Evolutionary conservation across 768 basidiomycete genomes (phyloP), one percentile per base, ranked within the genome.

Genomic region (Mycena amicta): DNA sequence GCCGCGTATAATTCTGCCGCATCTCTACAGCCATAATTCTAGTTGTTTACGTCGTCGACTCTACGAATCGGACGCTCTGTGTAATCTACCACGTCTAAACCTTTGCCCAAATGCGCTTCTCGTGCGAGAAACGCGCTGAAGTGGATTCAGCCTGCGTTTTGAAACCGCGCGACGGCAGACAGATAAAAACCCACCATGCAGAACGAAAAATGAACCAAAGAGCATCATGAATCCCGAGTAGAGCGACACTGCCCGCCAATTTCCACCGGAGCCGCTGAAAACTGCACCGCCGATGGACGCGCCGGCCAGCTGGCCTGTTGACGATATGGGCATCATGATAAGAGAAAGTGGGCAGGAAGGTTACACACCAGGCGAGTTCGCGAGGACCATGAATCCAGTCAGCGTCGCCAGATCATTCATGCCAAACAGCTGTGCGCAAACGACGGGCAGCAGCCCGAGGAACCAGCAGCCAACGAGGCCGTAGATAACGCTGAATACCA

Each of bases 381-480:
- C 62, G 23, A 68, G 47, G 16, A 68, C 65, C 68, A 68, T 65
- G 30, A 68, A 66, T 3, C 66, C 66, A 1, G 68, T 68, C 37
- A 68, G 61, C 13, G 68, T 68, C 23, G 68, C 66, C 28, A 67
- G 54, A 23, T 65, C 66, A 23, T 68, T 53, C 13, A 64, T n/a
- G 16, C 68, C 66, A 25, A 67, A 74, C 16, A 71, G 54, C 40
- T 66, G 59, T 3, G 70, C 69, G 20, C 66, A 71, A 12, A 74
- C 72, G 12, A 73, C 71, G 30, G 73, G 65, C 26, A 70, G 55
- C 29, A 75, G 68, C 29, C 71, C 71, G 40, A 75, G 61, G 60
- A 72, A 73, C 62, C 72, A 72, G 18, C 71, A 72, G 40, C 73
- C 74, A 52, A 74, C 67, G 39, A 72, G 65, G 13, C 75, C 75